Evolutionary conservation across 2,329 filamentous ascomycete species (phyloP), one percentile per base, ranked within the genome.

Genomic region (Ceratocystis colombiana): DNA sequence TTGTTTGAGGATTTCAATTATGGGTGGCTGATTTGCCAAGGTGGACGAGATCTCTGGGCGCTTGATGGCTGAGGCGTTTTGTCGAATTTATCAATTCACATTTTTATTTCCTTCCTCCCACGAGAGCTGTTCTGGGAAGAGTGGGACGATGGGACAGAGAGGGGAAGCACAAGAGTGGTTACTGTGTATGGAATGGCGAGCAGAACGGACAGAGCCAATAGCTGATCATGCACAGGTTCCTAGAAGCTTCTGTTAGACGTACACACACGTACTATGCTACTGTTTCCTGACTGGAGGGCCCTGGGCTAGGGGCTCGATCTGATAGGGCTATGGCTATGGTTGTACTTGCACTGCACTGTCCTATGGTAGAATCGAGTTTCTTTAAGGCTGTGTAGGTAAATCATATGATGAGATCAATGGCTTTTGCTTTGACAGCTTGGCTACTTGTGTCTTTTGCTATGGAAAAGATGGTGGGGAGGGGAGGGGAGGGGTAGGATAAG

Each of bases 161-260:
- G 48, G 17, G 20, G 48, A 57, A 28, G 53, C 53, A 57, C 53
- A 57, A 30, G 25, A 57, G 53, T 30, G 53, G 28, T 30, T 57
- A n/a, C 53, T 28, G 10, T n/a, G 53, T 57, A 57, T 30, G 53
- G 53, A 57, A 25, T 25, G 30, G 30, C 53, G 53, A 10, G 53
- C n/a, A 28, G 50, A 15, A 30, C 15, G 50, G 50, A 5, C 25
- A n/a, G 46, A 22, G n/a, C 17, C 20, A 22, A 3, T 8, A 22
- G 17, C 8, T 25, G 20, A 15, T 30, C 37, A 41, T 12, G 37
- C 37, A 12, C 28, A 17, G 20, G 22, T n/a, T 30, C 53, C 53
- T 57, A 57, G 22, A 30, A 57, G 53, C 8, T 33, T 57, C 25
- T 57, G 53, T 17, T 15, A 5, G 37, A 15, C 10, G 37, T 15